Percentiles rank a stretch among this genome's conserved stretches.
Evolutionary conservation across 2,329 filamentous ascomycete species (phyloP).

Genomic region (Cercospora sesami): DNA sequence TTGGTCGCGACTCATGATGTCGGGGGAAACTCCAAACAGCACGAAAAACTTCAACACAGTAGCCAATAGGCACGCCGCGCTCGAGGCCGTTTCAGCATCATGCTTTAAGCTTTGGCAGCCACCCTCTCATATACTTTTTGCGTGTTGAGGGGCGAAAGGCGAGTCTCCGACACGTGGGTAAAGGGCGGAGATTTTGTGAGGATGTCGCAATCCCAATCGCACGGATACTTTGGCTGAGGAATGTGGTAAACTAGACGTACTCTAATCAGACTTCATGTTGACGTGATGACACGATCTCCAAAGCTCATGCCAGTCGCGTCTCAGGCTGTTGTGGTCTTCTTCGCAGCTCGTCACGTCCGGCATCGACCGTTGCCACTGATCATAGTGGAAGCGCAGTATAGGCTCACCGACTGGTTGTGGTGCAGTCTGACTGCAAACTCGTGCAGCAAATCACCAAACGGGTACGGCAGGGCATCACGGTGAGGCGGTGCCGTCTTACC

Average conservation of each 20-base stretch:
- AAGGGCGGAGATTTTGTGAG: neutral
- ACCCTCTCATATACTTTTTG: neutral
- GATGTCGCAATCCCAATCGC: neutral
- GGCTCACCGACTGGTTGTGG: neutral
- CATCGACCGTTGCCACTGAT: neutral
- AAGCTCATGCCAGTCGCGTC: neutral
- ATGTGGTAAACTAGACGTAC: neutral
- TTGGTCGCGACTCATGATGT: neutral
- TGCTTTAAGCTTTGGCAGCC: neutral
- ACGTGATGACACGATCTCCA: neutral
- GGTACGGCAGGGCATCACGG: neutral
- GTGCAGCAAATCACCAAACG: neutral
- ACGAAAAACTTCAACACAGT: neutral
- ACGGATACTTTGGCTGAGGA: neutral
- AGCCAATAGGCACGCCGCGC: neutral
- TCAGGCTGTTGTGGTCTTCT: neutral
- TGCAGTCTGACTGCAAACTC: neutral
- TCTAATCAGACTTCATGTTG: neutral
- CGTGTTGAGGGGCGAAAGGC: neutral
- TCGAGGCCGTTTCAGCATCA: neutral
- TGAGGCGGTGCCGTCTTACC: neutral
- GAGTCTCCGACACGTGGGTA: neutral
- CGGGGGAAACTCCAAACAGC: neutral
- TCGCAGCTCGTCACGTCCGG: neutral
- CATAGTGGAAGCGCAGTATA: neutral